Percentiles rank a stretch among this genome's conserved stretches.
These are phyloP conservation scores for Oryza coarctata DNA, from an alignment of 176 grass and related monocot genomes.

Conservation along the genomic window DNA sequence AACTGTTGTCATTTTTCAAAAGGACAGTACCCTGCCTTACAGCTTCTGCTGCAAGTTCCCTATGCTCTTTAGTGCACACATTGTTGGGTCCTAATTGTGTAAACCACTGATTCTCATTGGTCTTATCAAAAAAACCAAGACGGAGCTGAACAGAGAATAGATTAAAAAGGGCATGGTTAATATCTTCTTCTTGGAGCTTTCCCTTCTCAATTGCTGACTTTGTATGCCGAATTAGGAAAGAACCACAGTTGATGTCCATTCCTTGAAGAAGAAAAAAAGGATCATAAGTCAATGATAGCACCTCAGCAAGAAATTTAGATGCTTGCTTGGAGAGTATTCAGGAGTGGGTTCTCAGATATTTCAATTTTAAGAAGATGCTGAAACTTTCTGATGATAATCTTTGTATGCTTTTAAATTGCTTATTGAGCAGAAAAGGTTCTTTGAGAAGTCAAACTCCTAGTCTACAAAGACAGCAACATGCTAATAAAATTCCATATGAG, in stretches of 20 bases:
- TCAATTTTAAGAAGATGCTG: background rate
- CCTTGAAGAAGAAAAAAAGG: conserved; percentile 48
- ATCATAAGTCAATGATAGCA: background rate
- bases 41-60: conserved; percentile 76
- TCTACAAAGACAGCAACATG: background rate
- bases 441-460: background rate
- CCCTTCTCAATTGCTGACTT: conserved; percentile 69
- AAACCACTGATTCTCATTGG: conserved; percentile 44
- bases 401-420: background rate
- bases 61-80: conserved; percentile 69
- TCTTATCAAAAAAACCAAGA: conserved; percentile 69
- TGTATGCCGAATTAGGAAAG: conserved; percentile 66
- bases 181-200: conserved; percentile 80
- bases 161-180: conserved; percentile 73
- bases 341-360: background rate
- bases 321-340: background rate
- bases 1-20: conserved; percentile 71
- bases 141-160: conserved; percentile 86
- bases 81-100: conserved; percentile 50
- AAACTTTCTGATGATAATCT: background rate
- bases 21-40: conserved; percentile 81
- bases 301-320: background rate
- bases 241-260: conserved; percentile 97
- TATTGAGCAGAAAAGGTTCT: background rate
- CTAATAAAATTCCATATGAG: background rate